Evolutionary conservation across 371 early-diverging fungal genomes (phyloP), one percentile per base, ranked within the genome.

Genomic region (Nematocida displodere): DNA sequence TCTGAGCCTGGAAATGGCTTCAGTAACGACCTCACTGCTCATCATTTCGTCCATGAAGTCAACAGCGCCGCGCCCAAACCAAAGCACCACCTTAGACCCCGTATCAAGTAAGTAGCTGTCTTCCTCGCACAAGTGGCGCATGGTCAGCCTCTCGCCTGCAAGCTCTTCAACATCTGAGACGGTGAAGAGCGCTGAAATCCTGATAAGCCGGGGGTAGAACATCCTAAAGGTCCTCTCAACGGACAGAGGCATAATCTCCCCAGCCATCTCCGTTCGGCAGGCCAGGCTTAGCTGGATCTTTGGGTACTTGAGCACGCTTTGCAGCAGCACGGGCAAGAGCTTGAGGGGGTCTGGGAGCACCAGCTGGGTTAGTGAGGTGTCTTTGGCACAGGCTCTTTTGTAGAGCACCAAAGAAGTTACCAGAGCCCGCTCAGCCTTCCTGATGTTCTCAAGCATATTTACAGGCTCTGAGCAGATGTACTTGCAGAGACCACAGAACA

Each of bases 91-190:
- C 36, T 76, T 77, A 13, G 46, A 31, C 0, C 77, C 55, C 39
- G 80, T 80, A 24, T 83, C 83, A 42, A 83, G 36, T 17, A 85
- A 42, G 66, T 83, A 85, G 39, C 81, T 71, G 37, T 85, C 85
- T 55, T 54, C 58, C 20, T 31, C n/a, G 28, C 66, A 52, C n/a
- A 85, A 53, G 17, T 42, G 54, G 8, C 59, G 50, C 47, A 54
- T 48, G 54, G 50, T 77, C n/a, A 83, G 54, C 47, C 68, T 56
- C 26, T 80, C 63, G 20, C 49, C 55, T n/a, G 63, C 58, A 11
- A 79, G 64, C 28, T 63, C 46, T 17, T 77, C 56, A 8, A 80
- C 29, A 4, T 67, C 28, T 22, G 36, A 37, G 24, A 79, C 75
- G 7, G 66, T 68, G 55, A 76, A 82, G 54, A 78, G 83, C 29